Base-by-base conservation (phyloP, 1,139 yeast genomes). In the Cylindricascospora bacillispora region DNA sequence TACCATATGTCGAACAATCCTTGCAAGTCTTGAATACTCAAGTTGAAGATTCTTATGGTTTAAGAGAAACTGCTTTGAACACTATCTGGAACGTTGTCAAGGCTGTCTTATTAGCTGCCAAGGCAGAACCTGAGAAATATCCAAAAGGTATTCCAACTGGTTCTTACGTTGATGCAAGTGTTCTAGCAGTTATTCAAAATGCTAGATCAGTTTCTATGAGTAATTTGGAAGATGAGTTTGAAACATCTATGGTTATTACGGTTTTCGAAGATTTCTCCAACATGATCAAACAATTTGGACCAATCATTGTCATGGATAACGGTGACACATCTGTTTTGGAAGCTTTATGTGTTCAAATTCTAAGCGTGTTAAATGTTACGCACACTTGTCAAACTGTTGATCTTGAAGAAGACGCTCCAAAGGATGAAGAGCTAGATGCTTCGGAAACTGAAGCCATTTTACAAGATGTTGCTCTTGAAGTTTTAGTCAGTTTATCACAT, bases 371-470 rank as follows among this genome's bases (percentile, higher is more conserved):
- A 54, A 75, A 75, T 59, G 80, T 79, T 49, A 76, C 77, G 45
- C 97, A 86, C 52, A 67, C 77, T 32, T 80, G 89, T 54, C 95
- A 85, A 66, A 60, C 73, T 26, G 67, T 71, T 33, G 75, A 65
- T 31, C 77, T 71, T 31, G 70, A 62, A 35, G 75, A 67, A 33
- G 67, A 62, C 28, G 57, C 53, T 28, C 67, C 64, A 35, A 63
- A 56, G 36, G 72, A 62, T 34, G 65, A 60, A 40, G 73, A 65
- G 37, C 67, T 65, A 35, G 92, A 80, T 49, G 67, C 85, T 26
- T 76, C 93, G 24, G 98, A 89, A 62, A 70, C 83, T 39, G 97
- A 86, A 43, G 83, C 85, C 24, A 67, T 85, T 44, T 67, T 86
- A 40, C 75, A 76, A 45, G 97, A 86, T 51, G 68, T 83, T 39